Percentiles rank a stretch among this genome's conserved stretches.
phyloP scores from a whole-genome alignment of 345 rosid genomes.

The Hibiscus trionum region DNA sequence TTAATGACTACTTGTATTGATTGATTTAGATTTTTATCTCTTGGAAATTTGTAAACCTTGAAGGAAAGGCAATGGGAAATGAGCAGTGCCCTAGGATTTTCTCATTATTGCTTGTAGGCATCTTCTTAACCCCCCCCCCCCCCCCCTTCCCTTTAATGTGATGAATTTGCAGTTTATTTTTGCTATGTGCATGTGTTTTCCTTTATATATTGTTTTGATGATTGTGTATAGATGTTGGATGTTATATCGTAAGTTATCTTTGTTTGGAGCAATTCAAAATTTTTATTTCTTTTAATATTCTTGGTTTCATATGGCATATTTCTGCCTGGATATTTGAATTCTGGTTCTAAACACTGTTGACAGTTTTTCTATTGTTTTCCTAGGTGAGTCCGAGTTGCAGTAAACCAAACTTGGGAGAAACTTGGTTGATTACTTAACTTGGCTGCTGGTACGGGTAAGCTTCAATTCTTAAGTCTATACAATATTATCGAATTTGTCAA shows the following conservation, averaged over 20 bases:
- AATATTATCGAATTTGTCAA: neutral
- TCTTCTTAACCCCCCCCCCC: neutral
- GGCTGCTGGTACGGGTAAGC: neutral
- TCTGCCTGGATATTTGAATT: neutral
- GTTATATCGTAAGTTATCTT: neutral
- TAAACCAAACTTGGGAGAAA: neutral
- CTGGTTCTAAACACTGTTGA: neutral
- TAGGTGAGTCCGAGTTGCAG: neutral
- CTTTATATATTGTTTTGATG: neutral
- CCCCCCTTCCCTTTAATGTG: neutral
- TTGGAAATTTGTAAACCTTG: neutral
- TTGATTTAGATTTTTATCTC: neutral
- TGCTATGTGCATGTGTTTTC: neutral
- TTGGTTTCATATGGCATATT: neutral
- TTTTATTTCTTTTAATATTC: neutral
- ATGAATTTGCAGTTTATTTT: neutral
- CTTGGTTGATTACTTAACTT: neutral
- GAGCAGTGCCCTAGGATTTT: neutral
- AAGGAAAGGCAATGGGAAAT: neutral
- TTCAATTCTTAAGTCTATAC: neutral
- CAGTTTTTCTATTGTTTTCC: neutral
- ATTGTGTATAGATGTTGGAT: neutral
- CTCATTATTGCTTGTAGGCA: constrained; percentile 1
- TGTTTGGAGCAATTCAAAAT: neutral
- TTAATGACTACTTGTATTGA: constrained; percentile 2